A percentile compares a stretch with the other conserved stretches of the same genome.
These are phyloP conservation scores for Thielaviopsis punctulata DNA, from an alignment of 2,329 filamentous ascomycete genomes.

Conservation along the genomic window DNA sequence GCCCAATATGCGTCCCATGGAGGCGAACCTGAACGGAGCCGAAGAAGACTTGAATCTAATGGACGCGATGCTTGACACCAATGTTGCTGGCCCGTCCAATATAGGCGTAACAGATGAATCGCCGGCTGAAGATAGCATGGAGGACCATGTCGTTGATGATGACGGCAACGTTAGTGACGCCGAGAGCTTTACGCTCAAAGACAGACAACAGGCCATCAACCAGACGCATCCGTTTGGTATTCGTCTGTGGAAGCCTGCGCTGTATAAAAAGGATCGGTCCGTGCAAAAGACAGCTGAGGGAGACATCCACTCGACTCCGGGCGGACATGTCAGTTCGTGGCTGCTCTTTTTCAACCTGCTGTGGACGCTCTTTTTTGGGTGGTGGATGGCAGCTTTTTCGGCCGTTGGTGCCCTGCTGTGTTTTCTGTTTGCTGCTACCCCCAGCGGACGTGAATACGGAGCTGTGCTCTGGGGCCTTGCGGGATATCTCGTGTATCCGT, in stretches of 20 bases:
- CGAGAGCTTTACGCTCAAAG: slow-evolving; percentile 94
- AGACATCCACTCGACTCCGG: slow-evolving; percentile 90
- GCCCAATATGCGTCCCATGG: slow-evolving; percentile 17
- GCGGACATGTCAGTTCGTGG: slow-evolving; percentile 69
- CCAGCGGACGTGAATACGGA: slow-evolving; percentile 74
- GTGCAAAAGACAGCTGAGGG: slow-evolving; percentile 92
- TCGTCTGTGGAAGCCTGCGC: slow-evolving; percentile 91
- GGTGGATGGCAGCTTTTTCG: slow-evolving; percentile 78
- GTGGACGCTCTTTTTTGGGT: slow-evolving; percentile 86
- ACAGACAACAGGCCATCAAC: slow-evolving; percentile 94
- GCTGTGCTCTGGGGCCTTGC: slow-evolving; percentile 69
- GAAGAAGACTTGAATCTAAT: slow-evolving; percentile 13
- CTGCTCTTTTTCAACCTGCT: slow-evolving; percentile 74
- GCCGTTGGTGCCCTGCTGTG: slow-evolving; percentile 60
- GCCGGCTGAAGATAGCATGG: slow-evolving; percentile 25
- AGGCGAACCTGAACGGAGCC: slow-evolving; percentile 25
- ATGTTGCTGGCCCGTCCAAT: slow-evolving; percentile 14
- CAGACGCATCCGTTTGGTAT: slow-evolving; percentile 98
- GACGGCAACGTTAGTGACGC: slow-evolving; percentile 69
- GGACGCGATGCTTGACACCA: slow-evolving; percentile 13
- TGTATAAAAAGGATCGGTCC: slow-evolving; percentile 95
- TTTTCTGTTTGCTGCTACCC: slow-evolving; percentile 59
- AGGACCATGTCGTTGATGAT: slow-evolving; percentile 41
- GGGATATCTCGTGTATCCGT: slow-evolving; percentile 83
- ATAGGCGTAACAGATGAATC: slow-evolving; percentile 16